Conservation (phyloP, 306 rosid species). For the Quercus ilex region DNA sequence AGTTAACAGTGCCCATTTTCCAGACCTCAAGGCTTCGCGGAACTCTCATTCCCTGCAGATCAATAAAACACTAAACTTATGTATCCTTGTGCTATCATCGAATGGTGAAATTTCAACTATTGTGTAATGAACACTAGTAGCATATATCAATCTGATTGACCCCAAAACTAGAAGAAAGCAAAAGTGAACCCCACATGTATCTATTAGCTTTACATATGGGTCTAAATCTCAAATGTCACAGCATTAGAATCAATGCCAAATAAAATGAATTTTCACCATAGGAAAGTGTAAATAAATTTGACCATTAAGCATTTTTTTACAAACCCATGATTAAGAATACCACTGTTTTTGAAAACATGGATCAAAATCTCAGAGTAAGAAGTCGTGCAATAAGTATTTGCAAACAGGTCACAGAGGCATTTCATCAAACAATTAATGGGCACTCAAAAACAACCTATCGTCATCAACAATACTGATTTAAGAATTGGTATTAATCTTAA, state of each 20-base stretch:
- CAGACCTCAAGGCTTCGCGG: slow-evolving; percentile 67
- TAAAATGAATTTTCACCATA: neutral
- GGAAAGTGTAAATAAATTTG: neutral
- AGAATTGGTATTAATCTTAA: neutral
- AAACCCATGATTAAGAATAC: no score
- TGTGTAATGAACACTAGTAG: neutral
- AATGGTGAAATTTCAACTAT: slow-evolving; percentile 4
- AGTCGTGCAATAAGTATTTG: no score
- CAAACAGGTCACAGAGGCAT: slow-evolving; percentile 1
- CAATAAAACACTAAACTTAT: slow-evolving; percentile 15
- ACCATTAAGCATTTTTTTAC: neutral
- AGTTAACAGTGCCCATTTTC: slow-evolving; percentile 77
- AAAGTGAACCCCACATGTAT: neutral
- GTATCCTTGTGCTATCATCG: neutral
- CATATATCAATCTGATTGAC: neutral
- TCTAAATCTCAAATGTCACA: neutral
- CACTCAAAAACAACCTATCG: neutral
- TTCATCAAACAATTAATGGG: slow-evolving; percentile 11
- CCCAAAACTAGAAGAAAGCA: neutral
- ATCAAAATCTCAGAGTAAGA: no score
- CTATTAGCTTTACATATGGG: neutral
- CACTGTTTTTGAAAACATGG: no score
- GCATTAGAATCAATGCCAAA: neutral
- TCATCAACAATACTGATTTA: neutral
- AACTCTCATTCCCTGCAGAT: slow-evolving; percentile 60